Evolutionary conservation across 352 stramenopile species (phyloP).

Genomic region (Globisporangium nagaii): DNA sequence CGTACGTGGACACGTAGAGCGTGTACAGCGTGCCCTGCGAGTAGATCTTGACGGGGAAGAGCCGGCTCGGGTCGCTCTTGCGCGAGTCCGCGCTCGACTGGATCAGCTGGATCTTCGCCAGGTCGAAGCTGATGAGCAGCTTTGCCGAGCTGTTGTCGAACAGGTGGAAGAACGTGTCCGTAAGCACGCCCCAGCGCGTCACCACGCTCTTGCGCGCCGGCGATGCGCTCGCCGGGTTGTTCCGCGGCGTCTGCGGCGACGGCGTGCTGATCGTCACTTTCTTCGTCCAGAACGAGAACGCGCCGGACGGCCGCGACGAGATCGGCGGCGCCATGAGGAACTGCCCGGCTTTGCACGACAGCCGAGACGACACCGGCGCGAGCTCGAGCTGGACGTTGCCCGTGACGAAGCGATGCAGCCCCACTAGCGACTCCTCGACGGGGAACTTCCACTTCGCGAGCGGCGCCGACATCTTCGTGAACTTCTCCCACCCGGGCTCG

Average conservation of each 20-base stretch:
- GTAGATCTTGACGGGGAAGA: conserved; percentile 76
- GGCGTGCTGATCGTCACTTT: conserved; percentile 33
- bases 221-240: conserved; percentile 39
- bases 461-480: conserved; percentile 26
- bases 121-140: conserved; percentile 57
- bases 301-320: conserved; percentile 28
- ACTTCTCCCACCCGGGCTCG: conserved; percentile 58
- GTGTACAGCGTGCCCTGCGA: conserved; percentile 60
- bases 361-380: conserved; percentile 45
- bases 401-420: conserved; percentile 58
- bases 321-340: conserved; percentile 59
- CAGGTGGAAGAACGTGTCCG: conserved; percentile 71
- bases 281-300: conserved; percentile 64
- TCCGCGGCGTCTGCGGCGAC: conserved; percentile 32
- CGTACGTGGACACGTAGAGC: conserved; percentile 69
- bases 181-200: conserved; percentile 73
- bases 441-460: conserved; percentile 80
- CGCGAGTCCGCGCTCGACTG: conserved; percentile 30
- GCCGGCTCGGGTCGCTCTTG: conserved; percentile 44
- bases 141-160: conserved; percentile 77
- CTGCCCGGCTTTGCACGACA: conserved; percentile 70
- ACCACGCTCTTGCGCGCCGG: conserved; percentile 49
- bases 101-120: conserved; percentile 79
- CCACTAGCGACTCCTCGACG: conserved; percentile 59
- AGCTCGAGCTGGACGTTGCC: conserved; percentile 56